Evolutionary conservation across 495 filamentous ascomycete species (phyloP), one percentile per base, ranked within the genome.

Genomic region (Aspergillus baeticus): DNA sequence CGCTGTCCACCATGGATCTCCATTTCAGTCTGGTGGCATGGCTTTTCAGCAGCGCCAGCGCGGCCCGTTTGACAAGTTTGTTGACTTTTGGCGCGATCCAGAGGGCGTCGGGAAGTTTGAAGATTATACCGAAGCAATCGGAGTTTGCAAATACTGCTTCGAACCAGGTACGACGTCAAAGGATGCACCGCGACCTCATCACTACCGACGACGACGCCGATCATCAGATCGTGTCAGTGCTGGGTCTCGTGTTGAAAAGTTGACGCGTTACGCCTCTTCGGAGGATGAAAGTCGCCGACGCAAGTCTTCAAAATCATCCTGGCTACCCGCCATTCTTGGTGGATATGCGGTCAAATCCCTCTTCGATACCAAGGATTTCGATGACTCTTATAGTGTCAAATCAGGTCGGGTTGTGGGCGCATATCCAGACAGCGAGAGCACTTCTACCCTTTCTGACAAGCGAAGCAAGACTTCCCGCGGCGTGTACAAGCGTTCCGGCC

Each of bases 41-140:
- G 78, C 73, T 34, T 70, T 79, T 44, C 69, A 73, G 46, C 73
- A 75, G 38, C 75, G 70, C 15, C 82, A 81, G 29, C 72, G 72
- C 26, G 82, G 82, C 2, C 80, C 85, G 5, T 60, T 88, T 7
- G 71, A 70, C 34, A 82, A 77, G 36, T 73, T 87, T 33, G 72
- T 84, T 15, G 80, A 86, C 55, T 87, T 86, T 61, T 86, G 84
- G 80, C 81, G 80, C 45, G 85, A 89, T 55, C 76, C 82, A 2
- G 84, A 90, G 59, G 87, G 82, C 11, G 84, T 90, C 3, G 82
- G 77, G 6, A 81, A 81, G 57, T 90, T 86, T 62, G 87, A 90
- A 66, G 85, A 87, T 61, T 90, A 90, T 58, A 87, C 86, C 2
- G 85, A 90, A 63, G 75, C 81, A 46, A 88, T 87, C 46, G 87